Conservation (phyloP, 78 protist genomes). For the Chrysochromulina tobinii region DNA sequence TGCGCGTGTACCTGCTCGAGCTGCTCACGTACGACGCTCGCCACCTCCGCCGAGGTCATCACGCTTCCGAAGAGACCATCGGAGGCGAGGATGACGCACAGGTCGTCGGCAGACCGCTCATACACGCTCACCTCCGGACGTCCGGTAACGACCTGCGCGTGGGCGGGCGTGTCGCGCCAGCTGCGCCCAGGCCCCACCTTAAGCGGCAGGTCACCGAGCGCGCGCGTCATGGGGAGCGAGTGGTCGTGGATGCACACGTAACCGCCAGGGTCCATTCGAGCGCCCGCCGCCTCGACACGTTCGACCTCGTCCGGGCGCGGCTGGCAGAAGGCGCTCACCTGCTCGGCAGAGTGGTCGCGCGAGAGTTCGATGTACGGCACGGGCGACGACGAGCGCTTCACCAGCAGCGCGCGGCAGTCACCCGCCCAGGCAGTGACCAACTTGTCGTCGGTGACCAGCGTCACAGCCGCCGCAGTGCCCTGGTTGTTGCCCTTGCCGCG, state of each 20-base stretch:
- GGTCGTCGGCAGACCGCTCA: background rate
- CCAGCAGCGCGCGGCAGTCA: background rate
- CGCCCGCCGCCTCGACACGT: background rate
- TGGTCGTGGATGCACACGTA: background rate
- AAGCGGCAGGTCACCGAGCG: background rate
- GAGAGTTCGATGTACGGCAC: background rate
- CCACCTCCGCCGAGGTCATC: background rate
- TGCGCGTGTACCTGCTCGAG: background rate
- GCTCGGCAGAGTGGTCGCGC: background rate
- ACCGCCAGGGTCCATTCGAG: background rate
- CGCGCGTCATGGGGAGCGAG: constrained; percentile 5
- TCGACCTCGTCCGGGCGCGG: background rate
- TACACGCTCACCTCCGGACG: background rate
- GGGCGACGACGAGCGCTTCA: background rate
- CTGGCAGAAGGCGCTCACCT: background rate
- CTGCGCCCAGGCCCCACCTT: background rate
- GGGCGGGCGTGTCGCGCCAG: background rate
- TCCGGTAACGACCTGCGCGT: background rate
- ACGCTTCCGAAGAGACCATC: background rate
- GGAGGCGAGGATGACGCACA: background rate
- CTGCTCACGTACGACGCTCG: background rate
- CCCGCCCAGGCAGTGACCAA: background rate
- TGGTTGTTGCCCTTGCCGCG: background rate
- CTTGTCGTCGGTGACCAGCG: background rate
- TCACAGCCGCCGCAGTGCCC: background rate